Evolutionary conservation across 164 flowering plant genomes (phyloP), one percentile per base, ranked within the genome.

Genomic region (Liriodendron chinense): DNA sequence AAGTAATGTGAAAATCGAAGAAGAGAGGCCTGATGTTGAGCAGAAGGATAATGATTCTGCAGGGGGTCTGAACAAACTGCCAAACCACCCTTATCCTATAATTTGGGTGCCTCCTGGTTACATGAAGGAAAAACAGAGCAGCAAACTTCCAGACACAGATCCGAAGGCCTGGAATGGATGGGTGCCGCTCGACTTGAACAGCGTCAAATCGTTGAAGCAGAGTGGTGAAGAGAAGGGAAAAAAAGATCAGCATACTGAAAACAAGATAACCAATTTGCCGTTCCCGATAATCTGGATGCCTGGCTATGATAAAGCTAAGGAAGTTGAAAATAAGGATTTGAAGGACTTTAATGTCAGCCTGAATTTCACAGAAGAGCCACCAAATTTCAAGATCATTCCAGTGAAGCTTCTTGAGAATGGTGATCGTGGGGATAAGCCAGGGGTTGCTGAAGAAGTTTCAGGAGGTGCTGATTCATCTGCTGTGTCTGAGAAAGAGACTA

Each of bases 261-360:
- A 72, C 1, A 66, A 59, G 5, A 75, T 63, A 73, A 63, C 47
- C 7, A 68, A 72, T 7, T 73, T 74, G 0, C 86, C 87, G 21
- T 79, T 71, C 70, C 92, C 92, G 3, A 24, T 88, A 1, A 16
- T 87, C 10, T 87, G 89, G 90, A 43, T 90, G 79, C 92, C 92
- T 70, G 73, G 72, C 61, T 62, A 67, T 68, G 77, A 72, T 3
- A 78, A 78, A 20, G 75, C 72, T 28, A 71, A 76, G 48, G 80
- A 82, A 12, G 69, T 12, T 69, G 78, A 77, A 2, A 74, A 77
- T 70, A 48, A 73, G 34, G 78, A 74, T 7, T 12, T 23, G 0
- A 47, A 62, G 65, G 81, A 77, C 13, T 20, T 5, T 1, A 65
- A 64, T 59, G 18, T 68, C 21, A 47, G 72, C 66, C 28, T 80